Evolutionary conservation across 257 asterid genomes (phyloP).

Genomic region (Oldenlandia corymbosa): DNA sequence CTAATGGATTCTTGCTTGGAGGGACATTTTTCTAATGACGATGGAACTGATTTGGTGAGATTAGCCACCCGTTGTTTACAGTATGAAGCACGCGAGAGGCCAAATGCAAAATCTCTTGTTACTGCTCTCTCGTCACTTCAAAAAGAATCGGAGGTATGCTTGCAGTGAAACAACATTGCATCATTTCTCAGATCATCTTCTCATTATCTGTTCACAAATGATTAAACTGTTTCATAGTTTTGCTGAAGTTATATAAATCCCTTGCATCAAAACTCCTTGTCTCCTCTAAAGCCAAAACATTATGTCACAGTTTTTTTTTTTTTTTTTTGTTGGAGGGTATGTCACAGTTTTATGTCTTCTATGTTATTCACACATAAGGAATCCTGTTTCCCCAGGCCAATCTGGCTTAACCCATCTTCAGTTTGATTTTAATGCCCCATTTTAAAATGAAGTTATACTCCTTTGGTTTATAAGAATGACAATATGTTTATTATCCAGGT

Average conservation of each 20-base stretch:
- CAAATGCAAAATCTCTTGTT: conserved; percentile 67
- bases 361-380: too few species aligned
- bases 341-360: too few species aligned
- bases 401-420: background rate
- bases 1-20: conserved; percentile 89
- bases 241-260: background rate
- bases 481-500: conserved; percentile 32
- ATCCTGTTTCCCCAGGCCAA: background rate
- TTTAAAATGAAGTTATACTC: background rate
- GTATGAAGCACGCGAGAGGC: conserved; percentile 93
- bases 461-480: too few species aligned
- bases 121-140: conserved; percentile 61
- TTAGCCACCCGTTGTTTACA: conserved; percentile 83
- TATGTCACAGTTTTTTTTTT: too few species aligned
- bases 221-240: background rate
- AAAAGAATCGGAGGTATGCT: conserved; percentile 71
- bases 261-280: background rate
- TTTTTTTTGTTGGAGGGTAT: too few species aligned
- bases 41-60: conserved; percentile 80
- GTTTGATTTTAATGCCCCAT: background rate
- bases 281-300: background rate
- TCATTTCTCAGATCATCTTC: background rate
- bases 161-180: background rate
- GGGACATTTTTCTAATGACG: conserved; percentile 84
- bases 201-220: background rate